A percentile compares a stretch with the other conserved stretches of the same genome.
phyloP scores from a whole-genome alignment of 2,329 filamentous ascomycete genomes.

The Diaporthe vaccinii region DNA sequence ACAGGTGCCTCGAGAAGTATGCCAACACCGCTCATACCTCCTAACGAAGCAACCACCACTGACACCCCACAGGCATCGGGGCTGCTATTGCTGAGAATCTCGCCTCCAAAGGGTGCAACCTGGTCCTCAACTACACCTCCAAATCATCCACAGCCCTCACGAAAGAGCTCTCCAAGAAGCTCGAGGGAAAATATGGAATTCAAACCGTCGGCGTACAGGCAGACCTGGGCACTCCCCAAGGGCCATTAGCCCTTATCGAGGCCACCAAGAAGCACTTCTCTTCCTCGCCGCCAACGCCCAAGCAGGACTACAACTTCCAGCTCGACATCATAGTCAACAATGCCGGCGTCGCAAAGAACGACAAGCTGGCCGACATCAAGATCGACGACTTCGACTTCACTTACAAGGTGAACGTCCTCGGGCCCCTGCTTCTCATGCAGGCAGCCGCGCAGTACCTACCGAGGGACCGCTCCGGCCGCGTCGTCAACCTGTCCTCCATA shows the following conservation, averaged over 20 bases:
- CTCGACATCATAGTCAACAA: constrained; percentile 92
- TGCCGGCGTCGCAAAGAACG: constrained; percentile 79
- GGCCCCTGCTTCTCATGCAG: constrained; percentile 83
- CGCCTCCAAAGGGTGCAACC: constrained; percentile 76
- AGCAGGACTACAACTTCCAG: constrained; percentile 63
- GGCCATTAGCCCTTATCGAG: constrained; percentile 71
- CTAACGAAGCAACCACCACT: constrained; percentile 26
- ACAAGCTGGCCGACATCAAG: constrained; percentile 72
- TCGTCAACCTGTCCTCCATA: constrained; percentile 69
- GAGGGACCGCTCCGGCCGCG: constrained; percentile 71
- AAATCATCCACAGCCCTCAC: constrained; percentile 56
- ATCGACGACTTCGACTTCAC: constrained; percentile 76
- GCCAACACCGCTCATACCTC: constrained; percentile 6
- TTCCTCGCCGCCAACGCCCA: constrained; percentile 53
- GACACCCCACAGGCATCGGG: constrained; percentile 75
- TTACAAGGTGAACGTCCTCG: constrained; percentile 86
- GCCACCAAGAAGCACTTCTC: constrained; percentile 71
- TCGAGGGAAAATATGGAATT: constrained; percentile 70
- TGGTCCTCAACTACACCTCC: constrained; percentile 79
- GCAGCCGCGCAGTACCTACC: constrained; percentile 79
- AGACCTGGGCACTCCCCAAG: constrained; percentile 74
- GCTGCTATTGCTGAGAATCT: constrained; percentile 74
- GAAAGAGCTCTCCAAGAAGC: constrained; percentile 73
- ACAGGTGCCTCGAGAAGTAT: constrained; percentile 76
- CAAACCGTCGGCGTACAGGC: constrained; percentile 75